Evolutionary conservation across 805 yeast genomes (phyloP).

Genomic region (Priceomyces medius): DNA sequence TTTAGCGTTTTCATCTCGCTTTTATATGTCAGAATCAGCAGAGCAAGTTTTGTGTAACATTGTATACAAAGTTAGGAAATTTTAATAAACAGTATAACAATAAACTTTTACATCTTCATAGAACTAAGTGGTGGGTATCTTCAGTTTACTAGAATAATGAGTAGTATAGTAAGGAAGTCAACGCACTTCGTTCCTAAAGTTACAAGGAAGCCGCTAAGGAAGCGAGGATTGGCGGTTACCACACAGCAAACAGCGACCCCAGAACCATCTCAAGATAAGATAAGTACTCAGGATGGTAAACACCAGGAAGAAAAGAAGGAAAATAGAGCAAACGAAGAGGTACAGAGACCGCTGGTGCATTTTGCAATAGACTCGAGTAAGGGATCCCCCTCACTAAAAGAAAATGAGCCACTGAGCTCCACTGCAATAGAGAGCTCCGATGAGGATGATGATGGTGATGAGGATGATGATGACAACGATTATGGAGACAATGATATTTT

Average conservation of each 20-base stretch:
- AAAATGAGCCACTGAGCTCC: background rate
- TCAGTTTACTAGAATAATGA: conserved; percentile 27
- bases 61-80: background rate
- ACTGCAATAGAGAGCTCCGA: conserved; percentile 6
- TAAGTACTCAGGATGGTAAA: background rate
- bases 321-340: too few relatives aligned
- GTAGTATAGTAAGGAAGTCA: conserved; percentile 49
- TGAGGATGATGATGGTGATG: conserved; percentile 14
- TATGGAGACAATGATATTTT: conserved; percentile 26
- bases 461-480: conserved; percentile 22
- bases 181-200: conserved; percentile 66
- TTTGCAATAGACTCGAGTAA: too few relatives aligned
- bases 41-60: conserved; percentile 7
- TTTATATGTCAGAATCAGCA: background rate
- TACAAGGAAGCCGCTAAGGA: conserved; percentile 24
- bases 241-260: conserved; percentile 6
- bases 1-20: background rate
- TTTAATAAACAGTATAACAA: background rate
- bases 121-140: background rate
- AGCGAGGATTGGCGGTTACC: background rate
- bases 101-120: background rate
- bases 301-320: background rate
- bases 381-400: too few relatives aligned
- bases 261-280: conserved; percentile 6
- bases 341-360: too few relatives aligned